phyloP scores from a whole-genome alignment of 208 protist species.

The Acanthamoeba rhysodes region DNA sequence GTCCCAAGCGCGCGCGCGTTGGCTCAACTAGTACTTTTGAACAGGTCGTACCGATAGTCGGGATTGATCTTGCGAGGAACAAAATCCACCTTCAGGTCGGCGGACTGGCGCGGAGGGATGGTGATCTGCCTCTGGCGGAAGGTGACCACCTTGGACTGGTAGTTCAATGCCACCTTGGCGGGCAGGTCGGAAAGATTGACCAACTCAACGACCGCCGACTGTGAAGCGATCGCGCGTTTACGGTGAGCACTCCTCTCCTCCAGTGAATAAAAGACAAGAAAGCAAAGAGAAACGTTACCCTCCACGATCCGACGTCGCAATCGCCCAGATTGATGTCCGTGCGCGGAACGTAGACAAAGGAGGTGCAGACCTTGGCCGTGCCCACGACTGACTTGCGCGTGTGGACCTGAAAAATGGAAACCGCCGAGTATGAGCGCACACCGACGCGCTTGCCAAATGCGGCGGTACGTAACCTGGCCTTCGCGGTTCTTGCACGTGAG shows the following conservation, averaged over 20 bases:
- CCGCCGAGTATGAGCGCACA: background rate
- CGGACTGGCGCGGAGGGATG: constrained; percentile 75
- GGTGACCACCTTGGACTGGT: constrained; percentile 83
- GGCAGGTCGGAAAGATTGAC: constrained; percentile 84
- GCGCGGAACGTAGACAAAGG: constrained; percentile 69
- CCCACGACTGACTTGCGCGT: constrained; percentile 77
- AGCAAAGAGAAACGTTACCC: background rate
- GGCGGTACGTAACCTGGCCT: background rate
- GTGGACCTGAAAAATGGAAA: background rate
- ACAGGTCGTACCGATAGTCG: constrained; percentile 29
- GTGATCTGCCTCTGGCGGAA: constrained; percentile 50
- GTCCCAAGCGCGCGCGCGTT: background rate
- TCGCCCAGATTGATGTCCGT: constrained; percentile 82
- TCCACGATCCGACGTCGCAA: constrained; percentile 78
- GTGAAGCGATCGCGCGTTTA: background rate
- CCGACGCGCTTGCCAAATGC: too few species aligned
- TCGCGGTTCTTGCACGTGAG: constrained; percentile 65
- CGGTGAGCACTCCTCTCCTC: background rate
- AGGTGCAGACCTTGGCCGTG: constrained; percentile 79
- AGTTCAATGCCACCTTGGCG: constrained; percentile 72
- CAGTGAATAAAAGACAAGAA: background rate
- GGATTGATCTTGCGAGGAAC: constrained; percentile 86
- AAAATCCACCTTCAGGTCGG: constrained; percentile 79
- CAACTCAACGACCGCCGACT: constrained; percentile 66
- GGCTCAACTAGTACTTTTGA: too few species aligned